Base-by-base conservation (phyloP, 805 yeast species). In the Yarrowia alimentaria region DNA sequence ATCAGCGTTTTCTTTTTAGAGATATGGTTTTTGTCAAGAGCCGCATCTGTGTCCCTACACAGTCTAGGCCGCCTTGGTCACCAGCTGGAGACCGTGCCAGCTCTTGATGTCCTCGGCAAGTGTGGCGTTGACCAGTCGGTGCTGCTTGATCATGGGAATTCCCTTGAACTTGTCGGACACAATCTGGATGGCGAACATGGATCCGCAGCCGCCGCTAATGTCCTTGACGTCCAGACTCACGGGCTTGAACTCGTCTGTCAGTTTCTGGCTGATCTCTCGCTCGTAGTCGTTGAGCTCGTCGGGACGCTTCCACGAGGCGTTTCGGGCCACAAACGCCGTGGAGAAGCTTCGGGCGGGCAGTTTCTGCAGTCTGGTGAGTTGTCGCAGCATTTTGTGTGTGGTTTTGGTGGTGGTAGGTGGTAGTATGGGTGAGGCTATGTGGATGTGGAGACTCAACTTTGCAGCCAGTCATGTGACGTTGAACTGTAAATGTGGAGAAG, bases 141-240 rank as follows among this genome's bases (percentile, higher is more conserved):
- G 99, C 65, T 93, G 99, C 63, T 89, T 90, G 57, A 93, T 75
- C 81, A 87, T 87, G 1, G 86, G 71, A 34, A 86, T 62, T 0
- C 95, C 95, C 58, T 84, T 79, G 68, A 93, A 93, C 60, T 78
- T 70, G 1, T 72, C 73, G 50, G 93, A 81, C 37, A 81, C 84
- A 13, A 93, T 77, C 53, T 74, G 70, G 45, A 93, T 91, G 40
- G 95, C 88, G 68, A 88, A 93, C 99, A 93, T 93, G 6, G 97
- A 89, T 1, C 99, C 99, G 68, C 99, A 93, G 0, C 99, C 99
- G 14, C 91, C 98, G 20, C 93, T 82, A 7, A 91, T 80, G 63
- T 91, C 98, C 56, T 74, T 72, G 6, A 91, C 97, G 20, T 74
- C 72, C 37, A 90, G 68, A 26, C 66, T 67, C 22, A 68, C 64